Base-by-base conservation (phyloP, 2,329 filamentous ascomycete species). In the Penicillium sp. region DNA sequence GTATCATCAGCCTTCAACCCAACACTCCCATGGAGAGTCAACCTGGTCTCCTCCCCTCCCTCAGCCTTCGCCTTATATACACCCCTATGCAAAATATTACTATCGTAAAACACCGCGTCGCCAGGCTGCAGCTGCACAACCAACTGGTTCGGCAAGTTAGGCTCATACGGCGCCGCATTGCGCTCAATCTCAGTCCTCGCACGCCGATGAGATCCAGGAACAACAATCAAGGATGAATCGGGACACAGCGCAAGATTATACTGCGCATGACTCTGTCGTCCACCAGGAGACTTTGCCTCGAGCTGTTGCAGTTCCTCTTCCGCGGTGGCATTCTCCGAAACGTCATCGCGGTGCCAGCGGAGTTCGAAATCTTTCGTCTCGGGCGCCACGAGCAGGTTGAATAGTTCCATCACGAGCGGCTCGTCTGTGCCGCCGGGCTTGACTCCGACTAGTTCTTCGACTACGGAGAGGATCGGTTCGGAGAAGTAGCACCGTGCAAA, bases 41-140 rank as follows among this genome's bases (percentile, higher is more conserved):
- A 59, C 32, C 70, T 50, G 7, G 65, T 66, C 56, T 70, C 64
- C 40, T 65, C 62, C 10, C 58, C 65, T 4, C 61, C 61, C 34
- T 66, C 64, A 20, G 51, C 52, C 51, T 72, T 72, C 7, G 55
- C 66, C 48, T 61, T 61, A 48, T 74, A 75, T 22, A 69, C 63
- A 2, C 71, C 70, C 4, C 72, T 65, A 44, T 74, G 72, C 45
- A 94, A 66, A 54, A 95, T 94, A 66, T 95, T 94, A 63, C 90
- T 94, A 67, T 95, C 83, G 64, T 95, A 95, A 60, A 95, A 95
- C 34, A 86, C 86, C 13, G 86, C 81, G 68, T 95, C 89, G 0
- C 89, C 89, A 0, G 87, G 77, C 52, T 78, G 71, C 51, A 94
- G 72, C 62, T 73, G 62, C 13, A 94, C 87, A 3, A 79, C 69